These are phyloP conservation scores for Chlorella sp. DNA, from an alignment of 139 green algal species.

Conservation along the genomic window DNA sequence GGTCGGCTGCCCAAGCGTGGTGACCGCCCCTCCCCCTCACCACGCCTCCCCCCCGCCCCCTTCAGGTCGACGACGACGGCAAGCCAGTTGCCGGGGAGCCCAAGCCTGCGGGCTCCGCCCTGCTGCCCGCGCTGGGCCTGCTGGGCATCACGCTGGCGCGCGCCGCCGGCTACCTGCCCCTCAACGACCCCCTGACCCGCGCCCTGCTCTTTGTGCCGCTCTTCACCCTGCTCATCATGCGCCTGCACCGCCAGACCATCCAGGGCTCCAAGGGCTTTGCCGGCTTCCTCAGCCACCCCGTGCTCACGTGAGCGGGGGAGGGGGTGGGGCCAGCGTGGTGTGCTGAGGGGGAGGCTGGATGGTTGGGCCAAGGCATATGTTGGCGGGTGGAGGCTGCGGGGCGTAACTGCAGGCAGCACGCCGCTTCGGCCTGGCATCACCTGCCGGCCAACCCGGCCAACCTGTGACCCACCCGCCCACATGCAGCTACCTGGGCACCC, in stretches of 20 bases:
- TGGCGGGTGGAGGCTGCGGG: too few relatives aligned
- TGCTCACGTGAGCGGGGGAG: neutral
- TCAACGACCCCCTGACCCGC: constrained; percentile 39
- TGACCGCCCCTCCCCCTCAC: too few relatives aligned
- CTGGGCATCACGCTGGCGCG: constrained; percentile 33
- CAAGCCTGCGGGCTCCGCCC: neutral
- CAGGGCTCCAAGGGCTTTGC: constrained; percentile 21
- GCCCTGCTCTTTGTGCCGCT: constrained; percentile 29
- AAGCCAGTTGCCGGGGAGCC: constrained; percentile 9
- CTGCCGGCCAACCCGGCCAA: too few relatives aligned
- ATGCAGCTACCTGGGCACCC: constrained; percentile 32
- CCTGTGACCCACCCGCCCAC: too few relatives aligned
- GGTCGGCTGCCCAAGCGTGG: too few relatives aligned
- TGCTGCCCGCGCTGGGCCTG: constrained; percentile 24
- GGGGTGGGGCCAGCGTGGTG: too few relatives aligned
- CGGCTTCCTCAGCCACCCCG: constrained; percentile 8
- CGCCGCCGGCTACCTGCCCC: constrained; percentile 21
- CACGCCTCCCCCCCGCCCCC: too few relatives aligned
- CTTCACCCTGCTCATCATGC: constrained; percentile 30
- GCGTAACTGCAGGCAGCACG: too few relatives aligned
- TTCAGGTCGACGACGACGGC: constrained; percentile 28
- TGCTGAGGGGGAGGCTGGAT: too few relatives aligned
- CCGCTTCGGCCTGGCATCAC: too few relatives aligned
- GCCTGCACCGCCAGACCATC: constrained; percentile 38
- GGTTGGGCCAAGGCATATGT: too few relatives aligned